Evolutionary conservation across 2,329 filamentous ascomycete species (phyloP), one percentile per base, ranked within the genome.

Genomic region (Nigrograna mackinnonii): DNA sequence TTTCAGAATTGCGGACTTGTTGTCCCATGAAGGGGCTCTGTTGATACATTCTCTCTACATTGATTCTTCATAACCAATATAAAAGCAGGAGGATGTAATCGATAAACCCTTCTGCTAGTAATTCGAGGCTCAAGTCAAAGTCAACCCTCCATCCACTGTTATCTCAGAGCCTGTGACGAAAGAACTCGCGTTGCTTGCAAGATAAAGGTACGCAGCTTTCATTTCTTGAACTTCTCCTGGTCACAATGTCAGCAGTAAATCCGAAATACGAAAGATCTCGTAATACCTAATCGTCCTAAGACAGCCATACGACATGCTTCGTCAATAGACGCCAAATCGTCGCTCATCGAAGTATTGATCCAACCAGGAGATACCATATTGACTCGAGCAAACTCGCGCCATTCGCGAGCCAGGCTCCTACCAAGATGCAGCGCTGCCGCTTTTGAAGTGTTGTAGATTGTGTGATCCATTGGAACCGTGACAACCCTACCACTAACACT

Each of bases 121-220:
- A n/a, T n/a, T n/a, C n/a, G n/a, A n/a, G n/a, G n/a, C 24, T 36
- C 19, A 62, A 4, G 70, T 68, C 33, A 74, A 45, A 2, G 74
- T 77, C 65, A 90, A 90, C 34, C 87, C 87, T 31, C 88, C 89
- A 63, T 94, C 89, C 32, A 91, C 79, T 39, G 88, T 69, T 34
- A 91, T 74, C 64, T 91, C 86, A 6, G 79, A 76, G 1, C 87
- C 89, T 1, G 89, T 94, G 7, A 85, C 88, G 67, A 89, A 95
- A 41, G 81, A 87, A 13, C 83, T 79, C 3, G 89, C 89, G 68
- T 94, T 87, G n/a, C 84, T 88, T 5, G 87, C 86, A 41, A 95
- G 70, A 64, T 90, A 94, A 38, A 95, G 69, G 63, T 87, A 95
- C 13, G 85, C 82, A 3, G 88, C 89, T 72, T 92, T 91, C 47